These are phyloP conservation scores for Hyphodiscus hymeniophilus DNA, from an alignment of 495 filamentous ascomycete species.

Conservation along the genomic window DNA sequence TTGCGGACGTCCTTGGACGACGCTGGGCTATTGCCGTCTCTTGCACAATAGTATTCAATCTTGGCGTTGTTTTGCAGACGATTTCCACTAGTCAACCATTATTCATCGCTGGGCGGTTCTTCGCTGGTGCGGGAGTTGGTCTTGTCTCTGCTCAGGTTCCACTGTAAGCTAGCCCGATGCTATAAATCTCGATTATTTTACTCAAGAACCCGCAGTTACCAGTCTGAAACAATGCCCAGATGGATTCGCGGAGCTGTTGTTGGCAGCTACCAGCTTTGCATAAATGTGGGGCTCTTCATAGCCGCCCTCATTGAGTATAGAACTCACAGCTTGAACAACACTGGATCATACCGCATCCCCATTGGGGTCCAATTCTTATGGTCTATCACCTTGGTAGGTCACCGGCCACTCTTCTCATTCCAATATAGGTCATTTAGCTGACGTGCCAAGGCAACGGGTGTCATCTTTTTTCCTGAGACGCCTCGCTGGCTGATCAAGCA, in stretches of 20 bases:
- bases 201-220: constrained; percentile 47
- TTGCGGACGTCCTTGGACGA: constrained; percentile 69
- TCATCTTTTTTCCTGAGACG: constrained; percentile 78
- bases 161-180: background rate
- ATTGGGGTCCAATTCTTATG: constrained; percentile 75
- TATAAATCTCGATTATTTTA: background rate
- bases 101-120: constrained; percentile 68
- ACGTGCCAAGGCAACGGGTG: no score
- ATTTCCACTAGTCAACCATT: constrained; percentile 55
- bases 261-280: constrained; percentile 75
- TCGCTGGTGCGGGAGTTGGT: constrained; percentile 78
- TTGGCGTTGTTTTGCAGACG: constrained; percentile 75
- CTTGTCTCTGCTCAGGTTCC: constrained; percentile 62
- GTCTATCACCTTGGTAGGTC: constrained; percentile 64
- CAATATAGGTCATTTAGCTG: no score
- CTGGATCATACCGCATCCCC: constrained; percentile 76
- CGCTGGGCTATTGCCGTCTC: constrained; percentile 58
- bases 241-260: constrained; percentile 84
- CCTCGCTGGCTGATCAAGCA: constrained; percentile 72
- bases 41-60: constrained; percentile 55
- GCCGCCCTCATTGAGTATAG: constrained; percentile 70
- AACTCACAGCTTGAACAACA: constrained; percentile 51
- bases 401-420: no score
- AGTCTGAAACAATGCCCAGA: constrained; percentile 75
- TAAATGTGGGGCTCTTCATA: constrained; percentile 73